Conservation (phyloP, 1,284 basidiomycete species). For the Rhodofomes roseus region DNA sequence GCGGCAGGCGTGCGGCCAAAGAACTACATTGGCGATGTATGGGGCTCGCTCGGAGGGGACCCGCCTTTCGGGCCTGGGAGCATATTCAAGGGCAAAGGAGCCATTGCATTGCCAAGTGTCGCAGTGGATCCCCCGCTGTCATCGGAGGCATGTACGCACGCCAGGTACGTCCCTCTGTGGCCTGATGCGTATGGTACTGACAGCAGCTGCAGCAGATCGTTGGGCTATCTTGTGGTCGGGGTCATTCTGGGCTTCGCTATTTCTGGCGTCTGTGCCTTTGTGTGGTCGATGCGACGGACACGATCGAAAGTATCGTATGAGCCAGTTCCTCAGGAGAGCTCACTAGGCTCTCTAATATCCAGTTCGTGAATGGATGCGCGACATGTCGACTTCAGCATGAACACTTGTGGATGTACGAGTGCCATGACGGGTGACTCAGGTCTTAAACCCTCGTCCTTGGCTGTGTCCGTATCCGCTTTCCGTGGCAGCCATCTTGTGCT, state of each 20-base stretch:
- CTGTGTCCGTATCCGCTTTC: background rate
- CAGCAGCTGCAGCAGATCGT: background rate
- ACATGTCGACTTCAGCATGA: background rate
- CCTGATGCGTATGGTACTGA: background rate
- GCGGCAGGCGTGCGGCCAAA: conserved; percentile 23
- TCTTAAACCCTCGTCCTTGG: background rate
- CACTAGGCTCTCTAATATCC: background rate
- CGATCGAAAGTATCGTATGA: background rate
- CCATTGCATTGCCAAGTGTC: background rate
- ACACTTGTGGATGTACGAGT: background rate
- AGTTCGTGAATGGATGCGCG: background rate
- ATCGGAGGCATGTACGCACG: background rate
- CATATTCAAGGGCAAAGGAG: background rate
- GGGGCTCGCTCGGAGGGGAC: background rate
- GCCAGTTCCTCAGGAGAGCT: background rate
- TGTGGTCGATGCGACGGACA: background rate
- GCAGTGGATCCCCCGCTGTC: background rate
- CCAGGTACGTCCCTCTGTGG: background rate
- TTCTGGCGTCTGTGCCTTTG: background rate
- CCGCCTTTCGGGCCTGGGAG: background rate
- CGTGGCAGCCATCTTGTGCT: background rate
- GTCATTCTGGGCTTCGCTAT: background rate
- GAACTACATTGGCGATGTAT: conserved; percentile 31
- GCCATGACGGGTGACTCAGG: background rate
- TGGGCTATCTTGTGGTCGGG: background rate